A percentile compares a stretch with the other conserved stretches of the same genome.
These are phyloP conservation scores for Cucurbitaria berberidis DNA, from an alignment of 2,329 filamentous ascomycete species.

Conservation along the genomic window DNA sequence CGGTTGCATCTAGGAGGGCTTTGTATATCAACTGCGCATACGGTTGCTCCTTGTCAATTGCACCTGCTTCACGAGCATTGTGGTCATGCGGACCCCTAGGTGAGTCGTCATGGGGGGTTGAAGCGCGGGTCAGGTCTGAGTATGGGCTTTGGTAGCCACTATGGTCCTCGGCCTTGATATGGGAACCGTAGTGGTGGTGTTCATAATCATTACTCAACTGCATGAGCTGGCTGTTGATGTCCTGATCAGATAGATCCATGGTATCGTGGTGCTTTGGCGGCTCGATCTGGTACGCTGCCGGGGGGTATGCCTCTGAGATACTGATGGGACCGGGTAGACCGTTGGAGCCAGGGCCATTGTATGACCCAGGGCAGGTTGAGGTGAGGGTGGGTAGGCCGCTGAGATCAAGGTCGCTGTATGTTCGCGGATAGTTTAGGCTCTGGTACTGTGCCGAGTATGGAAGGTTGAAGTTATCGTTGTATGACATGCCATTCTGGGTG, in stretches of 20 bases:
- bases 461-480: constrained; percentile 29
- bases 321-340: constrained; percentile 1
- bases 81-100: constrained; percentile 12
- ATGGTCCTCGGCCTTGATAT: constrained; percentile 25
- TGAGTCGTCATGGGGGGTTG: constrained; percentile 28
- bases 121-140: constrained; percentile 27
- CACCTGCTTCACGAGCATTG: constrained; percentile 19
- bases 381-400: constrained; percentile 21
- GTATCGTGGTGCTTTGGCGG: constrained; percentile 31
- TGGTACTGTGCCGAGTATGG: constrained; percentile 22
- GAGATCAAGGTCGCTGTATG: constrained; percentile 24
- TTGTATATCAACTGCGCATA: constrained; percentile 84
- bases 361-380: constrained; percentile 34
- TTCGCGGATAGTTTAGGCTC: constrained; percentile 29
- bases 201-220: constrained; percentile 36
- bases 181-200: constrained; percentile 17
- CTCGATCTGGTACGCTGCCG: constrained; percentile 39
- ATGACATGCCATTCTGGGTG: constrained; percentile 27
- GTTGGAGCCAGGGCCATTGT: constrained; percentile 19
- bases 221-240: constrained; percentile 28
- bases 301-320: constrained; percentile 35
- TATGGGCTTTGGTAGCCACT: constrained; percentile 28
- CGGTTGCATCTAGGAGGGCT: constrained; percentile 71
- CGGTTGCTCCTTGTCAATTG: constrained; percentile 61
- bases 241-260: constrained; percentile 26